Evolutionary conservation across 1,284 basidiomycete species (phyloP).

Genomic region (Apiotrichum porosum): DNA sequence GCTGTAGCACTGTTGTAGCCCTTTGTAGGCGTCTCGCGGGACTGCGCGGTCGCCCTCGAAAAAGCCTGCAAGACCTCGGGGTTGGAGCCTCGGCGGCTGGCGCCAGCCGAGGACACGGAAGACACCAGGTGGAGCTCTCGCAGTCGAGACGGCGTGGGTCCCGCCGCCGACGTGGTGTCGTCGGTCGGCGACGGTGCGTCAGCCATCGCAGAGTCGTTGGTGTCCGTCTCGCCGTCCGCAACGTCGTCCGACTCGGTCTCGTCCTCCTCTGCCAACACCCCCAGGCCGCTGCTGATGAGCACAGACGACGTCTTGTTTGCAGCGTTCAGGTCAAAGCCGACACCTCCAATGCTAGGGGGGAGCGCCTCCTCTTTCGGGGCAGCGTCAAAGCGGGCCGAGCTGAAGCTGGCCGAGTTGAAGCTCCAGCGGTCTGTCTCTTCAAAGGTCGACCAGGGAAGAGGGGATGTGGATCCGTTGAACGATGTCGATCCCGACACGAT

Average conservation of each 20-base stretch:
- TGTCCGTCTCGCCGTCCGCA: constrained; percentile 3
- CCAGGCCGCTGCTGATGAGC: constrained; percentile 22
- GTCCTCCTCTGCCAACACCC: constrained; percentile 36
- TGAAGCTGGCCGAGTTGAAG: no score
- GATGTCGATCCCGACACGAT: constrained; percentile 14
- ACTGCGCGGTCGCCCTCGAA: not conserved
- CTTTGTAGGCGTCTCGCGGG: constrained; percentile 24
- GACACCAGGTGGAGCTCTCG: constrained; percentile 36
- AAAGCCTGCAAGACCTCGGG: constrained; percentile 13
- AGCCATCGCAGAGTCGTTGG: constrained; percentile 2
- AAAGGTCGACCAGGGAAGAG: constrained; percentile 24
- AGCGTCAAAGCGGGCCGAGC: constrained; percentile 16
- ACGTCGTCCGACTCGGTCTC: constrained; percentile 38
- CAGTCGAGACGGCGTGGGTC: constrained; percentile 30
- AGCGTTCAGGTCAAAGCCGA: constrained; percentile 20
- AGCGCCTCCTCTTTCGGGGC: constrained; percentile 23
- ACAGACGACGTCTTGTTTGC: constrained; percentile 13
- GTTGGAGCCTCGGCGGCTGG: constrained; percentile 21
- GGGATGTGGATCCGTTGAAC: constrained; percentile 17
- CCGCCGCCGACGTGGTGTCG: constrained; percentile 5
- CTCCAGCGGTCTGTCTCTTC: constrained; percentile 17
- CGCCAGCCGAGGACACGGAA: constrained; percentile 13
- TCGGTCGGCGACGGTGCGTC: constrained; percentile 4
- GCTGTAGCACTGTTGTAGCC: constrained; percentile 34
- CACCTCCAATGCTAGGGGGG: no score